Conservation (phyloP, 2,329 filamentous ascomycete genomes). For the Colletotrichum sansevieriae region DNA sequence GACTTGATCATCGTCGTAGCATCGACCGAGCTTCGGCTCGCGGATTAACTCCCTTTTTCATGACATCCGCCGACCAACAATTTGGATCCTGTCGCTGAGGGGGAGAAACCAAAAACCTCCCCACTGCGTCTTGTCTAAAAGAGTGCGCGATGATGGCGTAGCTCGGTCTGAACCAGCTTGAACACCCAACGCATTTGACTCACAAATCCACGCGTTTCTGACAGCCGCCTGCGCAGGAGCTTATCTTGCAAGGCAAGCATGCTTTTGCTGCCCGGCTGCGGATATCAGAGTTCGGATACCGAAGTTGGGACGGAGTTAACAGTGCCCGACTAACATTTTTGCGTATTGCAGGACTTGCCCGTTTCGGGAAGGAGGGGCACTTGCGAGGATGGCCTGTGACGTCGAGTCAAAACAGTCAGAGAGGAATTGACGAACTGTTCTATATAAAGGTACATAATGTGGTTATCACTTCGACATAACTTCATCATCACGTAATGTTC, state of each 20-base stretch:
- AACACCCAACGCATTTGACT: no score
- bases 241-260: conserved; percentile 14
- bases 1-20: no score
- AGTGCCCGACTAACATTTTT: no score
- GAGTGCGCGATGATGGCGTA: no score
- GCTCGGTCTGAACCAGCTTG: no score
- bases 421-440: neutral
- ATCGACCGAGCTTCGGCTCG: conserved; percentile 18
- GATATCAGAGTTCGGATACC: conserved; percentile 14
- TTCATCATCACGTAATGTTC: neutral
- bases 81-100: no score
- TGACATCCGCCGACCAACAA: no score
- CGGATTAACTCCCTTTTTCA: conserved; percentile 1
- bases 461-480: neutral
- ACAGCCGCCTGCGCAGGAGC: conserved; percentile 9
- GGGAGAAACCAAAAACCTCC: no score
- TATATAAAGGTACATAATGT: no score
- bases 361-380: conserved; percentile 27
- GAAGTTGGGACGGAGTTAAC: conserved; percentile 9
- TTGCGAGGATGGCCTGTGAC: conserved; percentile 1
- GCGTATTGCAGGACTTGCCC: conserved; percentile 4
- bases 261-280: neutral
- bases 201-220: neutral
- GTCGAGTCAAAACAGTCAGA: no score
- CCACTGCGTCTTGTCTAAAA: no score